phyloP scores from a whole-genome alignment of 2,329 filamentous ascomycete species.

The Neodidymelliopsis sp. region DNA sequence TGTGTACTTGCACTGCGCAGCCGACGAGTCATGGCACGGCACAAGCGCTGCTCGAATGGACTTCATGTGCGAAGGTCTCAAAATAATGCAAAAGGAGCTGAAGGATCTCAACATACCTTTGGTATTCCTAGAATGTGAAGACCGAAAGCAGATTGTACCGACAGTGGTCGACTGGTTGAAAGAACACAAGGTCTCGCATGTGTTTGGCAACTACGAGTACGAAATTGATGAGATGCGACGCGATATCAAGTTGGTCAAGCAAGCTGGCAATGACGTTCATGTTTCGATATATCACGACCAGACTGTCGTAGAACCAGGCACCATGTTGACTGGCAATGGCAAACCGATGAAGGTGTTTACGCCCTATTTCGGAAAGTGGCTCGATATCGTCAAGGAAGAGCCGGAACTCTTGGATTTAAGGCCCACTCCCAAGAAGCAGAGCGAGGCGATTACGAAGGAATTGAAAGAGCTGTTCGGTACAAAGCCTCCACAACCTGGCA shows the following conservation, averaged over 20 bases:
- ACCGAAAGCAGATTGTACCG: conserved; percentile 53
- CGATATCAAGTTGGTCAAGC: conserved; percentile 54
- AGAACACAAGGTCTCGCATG: conserved; percentile 54
- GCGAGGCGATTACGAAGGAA: conserved; percentile 31
- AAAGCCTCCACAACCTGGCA: conserved; percentile 44
- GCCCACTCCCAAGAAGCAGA: conserved; percentile 52
- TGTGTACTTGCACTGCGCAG: conserved; percentile 56
- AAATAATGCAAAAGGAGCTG: conserved; percentile 56
- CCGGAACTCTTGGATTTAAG: conserved; percentile 54
- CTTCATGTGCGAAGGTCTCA: conserved; percentile 57
- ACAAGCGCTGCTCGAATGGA: conserved; percentile 58
- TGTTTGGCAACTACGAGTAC: conserved; percentile 59
- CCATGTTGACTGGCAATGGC: conserved; percentile 51
- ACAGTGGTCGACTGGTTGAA: conserved; percentile 54
- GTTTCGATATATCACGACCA: conserved; percentile 59
- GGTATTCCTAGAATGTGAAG: conserved; percentile 53
- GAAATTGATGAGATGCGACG: conserved; percentile 56
- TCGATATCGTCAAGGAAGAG: conserved; percentile 52
- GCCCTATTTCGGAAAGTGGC: conserved; percentile 59
- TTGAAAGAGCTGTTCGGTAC: conserved; percentile 44
- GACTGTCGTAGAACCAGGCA: conserved; percentile 57
- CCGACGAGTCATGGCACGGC: conserved; percentile 60
- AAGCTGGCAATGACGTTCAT: conserved; percentile 46
- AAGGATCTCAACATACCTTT: conserved; percentile 59
- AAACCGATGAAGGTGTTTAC: conserved; percentile 62